These are phyloP conservation scores for Candida ficus DNA, from an alignment of 805 yeast genomes.

Conservation along the genomic window DNA sequence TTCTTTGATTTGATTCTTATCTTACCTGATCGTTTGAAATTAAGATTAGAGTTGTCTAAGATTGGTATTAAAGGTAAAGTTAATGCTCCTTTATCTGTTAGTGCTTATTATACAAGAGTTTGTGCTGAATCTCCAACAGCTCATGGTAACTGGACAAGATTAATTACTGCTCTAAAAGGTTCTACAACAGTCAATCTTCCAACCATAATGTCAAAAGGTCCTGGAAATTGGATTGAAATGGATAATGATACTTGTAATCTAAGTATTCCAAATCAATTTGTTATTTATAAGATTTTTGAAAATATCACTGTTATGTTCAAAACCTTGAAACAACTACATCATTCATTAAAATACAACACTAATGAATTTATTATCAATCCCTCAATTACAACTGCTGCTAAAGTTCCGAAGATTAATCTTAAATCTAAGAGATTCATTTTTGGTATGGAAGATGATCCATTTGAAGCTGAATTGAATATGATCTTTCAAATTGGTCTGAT, in stretches of 20 bases:
- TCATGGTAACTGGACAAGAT: conserved; percentile 43
- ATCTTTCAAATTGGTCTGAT: conserved; percentile 58
- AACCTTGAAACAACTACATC: conserved; percentile 53
- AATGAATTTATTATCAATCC: conserved; percentile 35
- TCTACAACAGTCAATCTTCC: conserved; percentile 25
- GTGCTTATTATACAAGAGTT: conserved; percentile 34
- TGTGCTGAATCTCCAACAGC: conserved; percentile 50
- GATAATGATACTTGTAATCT: conserved; percentile 41
- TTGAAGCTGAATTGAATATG: conserved; percentile 67
- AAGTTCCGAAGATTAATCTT: conserved; percentile 54
- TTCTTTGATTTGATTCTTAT: conserved; percentile 26
- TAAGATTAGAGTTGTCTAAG: conserved; percentile 40
- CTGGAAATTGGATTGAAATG: conserved; percentile 32
- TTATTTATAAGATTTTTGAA: conserved; percentile 76
- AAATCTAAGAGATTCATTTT: conserved; percentile 53
- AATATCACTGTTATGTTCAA: conserved; percentile 65
- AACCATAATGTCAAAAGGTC: conserved; percentile 24
- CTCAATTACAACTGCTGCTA: conserved; percentile 32
- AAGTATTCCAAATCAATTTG: conserved; percentile 66
- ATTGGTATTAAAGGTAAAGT: conserved; percentile 19
- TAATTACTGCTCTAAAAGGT: conserved; percentile 36
- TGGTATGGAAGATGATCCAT: conserved; percentile 83
- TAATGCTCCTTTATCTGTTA: conserved; percentile 19
- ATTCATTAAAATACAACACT: conserved; percentile 41
- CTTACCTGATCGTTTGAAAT: conserved; percentile 44